A percentile compares a stretch with the other conserved stretches of the same genome.
Conservation (phyloP, 805 yeast species). For the Kodamaea laetipori region DNA sequence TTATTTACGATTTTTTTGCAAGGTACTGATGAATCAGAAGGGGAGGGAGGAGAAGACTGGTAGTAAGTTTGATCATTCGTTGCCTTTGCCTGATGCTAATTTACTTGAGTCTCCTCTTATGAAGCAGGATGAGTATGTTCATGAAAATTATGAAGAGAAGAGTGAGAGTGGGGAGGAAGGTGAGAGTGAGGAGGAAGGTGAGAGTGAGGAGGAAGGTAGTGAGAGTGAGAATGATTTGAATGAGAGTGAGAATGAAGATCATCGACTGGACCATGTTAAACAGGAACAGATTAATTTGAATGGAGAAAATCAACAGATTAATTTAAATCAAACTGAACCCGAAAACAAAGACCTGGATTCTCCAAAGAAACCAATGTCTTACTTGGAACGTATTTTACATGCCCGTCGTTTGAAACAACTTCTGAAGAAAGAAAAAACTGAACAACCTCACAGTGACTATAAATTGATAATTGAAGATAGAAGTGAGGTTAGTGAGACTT, state of each 20-base stretch:
- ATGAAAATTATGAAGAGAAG: constrained; percentile 8
- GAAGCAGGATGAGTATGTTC: neutral
- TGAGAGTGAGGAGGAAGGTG: neutral
- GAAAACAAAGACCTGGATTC: neutral
- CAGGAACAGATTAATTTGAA: too few relatives aligned
- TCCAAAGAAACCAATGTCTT: constrained; percentile 8
- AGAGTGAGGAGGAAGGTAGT: neutral
- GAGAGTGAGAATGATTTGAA: neutral
- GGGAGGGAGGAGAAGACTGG: constrained; percentile 12
- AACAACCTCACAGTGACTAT: neutral
- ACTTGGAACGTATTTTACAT: constrained; percentile 10
- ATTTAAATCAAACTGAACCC: too few relatives aligned
- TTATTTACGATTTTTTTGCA: constrained; percentile 38
- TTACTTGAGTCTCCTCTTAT: neutral
- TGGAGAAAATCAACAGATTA: too few relatives aligned
- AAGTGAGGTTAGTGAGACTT: constrained; percentile 1
- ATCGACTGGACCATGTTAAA: too few relatives aligned
- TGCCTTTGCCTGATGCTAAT: neutral
- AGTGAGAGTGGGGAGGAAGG: neutral
- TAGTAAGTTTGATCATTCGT: neutral
- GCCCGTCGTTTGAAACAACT: constrained; percentile 8
- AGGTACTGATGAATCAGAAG: constrained; percentile 23
- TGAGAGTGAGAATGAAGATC: neutral
- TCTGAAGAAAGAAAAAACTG: neutral
- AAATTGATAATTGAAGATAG: constrained; percentile 6